Evolutionary conservation across 345 rosid species (phyloP).

Genomic region (Ceriops tagal): DNA sequence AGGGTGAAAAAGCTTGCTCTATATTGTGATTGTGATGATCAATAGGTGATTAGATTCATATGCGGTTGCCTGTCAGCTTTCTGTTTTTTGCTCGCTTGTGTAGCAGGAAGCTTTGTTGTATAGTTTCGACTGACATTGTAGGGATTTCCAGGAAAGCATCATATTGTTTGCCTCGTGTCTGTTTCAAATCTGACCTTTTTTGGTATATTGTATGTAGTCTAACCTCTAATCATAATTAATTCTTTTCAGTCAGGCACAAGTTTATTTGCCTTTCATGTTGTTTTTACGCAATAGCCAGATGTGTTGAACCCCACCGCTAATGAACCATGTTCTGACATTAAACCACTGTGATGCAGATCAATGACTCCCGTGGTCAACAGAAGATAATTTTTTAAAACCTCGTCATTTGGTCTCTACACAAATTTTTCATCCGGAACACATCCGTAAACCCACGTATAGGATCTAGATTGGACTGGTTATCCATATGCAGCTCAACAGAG

Average conservation of each 20-base stretch:
- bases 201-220: constrained; percentile 2
- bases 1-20: constrained; percentile 23
- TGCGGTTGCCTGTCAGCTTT: not conserved
- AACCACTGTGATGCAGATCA: no score
- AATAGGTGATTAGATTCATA: not conserved
- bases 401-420: no score
- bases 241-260: constrained; percentile 3
- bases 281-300: no score
- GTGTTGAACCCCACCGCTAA: no score
- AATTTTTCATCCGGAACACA: no score
- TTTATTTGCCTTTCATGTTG: no score
- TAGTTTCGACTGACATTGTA: constrained; percentile 29
- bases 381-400: no score
- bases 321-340: no score
- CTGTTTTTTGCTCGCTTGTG: not conserved
- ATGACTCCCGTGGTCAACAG: no score
- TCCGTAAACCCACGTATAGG: no score
- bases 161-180: constrained; percentile 20
- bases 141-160: constrained; percentile 15
- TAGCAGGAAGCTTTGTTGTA: constrained; percentile 24
- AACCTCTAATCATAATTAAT: constrained; percentile 22
- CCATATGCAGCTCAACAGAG: no score
- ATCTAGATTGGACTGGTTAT: no score
- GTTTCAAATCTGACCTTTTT: not conserved
- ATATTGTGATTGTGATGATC: constrained; percentile 18